A percentile compares a stretch with the other conserved stretches of the same genome.
Evolutionary conservation across 164 flowering plant genomes (phyloP).

Genomic region (Annona squamosa): DNA sequence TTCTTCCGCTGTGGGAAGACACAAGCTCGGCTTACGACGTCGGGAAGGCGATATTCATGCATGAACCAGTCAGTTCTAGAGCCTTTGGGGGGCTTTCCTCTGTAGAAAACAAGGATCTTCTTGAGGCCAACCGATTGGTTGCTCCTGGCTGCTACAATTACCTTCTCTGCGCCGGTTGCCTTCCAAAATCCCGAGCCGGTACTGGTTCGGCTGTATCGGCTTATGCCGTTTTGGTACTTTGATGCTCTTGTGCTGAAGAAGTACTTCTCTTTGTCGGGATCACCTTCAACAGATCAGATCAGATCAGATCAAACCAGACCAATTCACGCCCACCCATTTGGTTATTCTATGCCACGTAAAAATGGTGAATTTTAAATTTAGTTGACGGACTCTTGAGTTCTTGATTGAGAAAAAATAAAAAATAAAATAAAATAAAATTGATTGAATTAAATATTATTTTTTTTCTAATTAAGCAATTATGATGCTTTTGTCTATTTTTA

Average conservation of each 20-base stretch:
- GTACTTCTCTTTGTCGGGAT: slow-evolving; percentile 46
- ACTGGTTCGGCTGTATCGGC: slow-evolving; percentile 31
- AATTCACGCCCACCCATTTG: neutral
- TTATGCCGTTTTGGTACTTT: slow-evolving; percentile 33
- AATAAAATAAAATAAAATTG: too few relatives aligned
- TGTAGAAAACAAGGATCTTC: slow-evolving; percentile 58
- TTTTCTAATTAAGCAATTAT: neutral
- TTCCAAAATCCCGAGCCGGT: slow-evolving; percentile 65
- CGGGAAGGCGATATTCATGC: slow-evolving; percentile 63
- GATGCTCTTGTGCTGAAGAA: slow-evolving; percentile 57
- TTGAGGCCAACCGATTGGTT: slow-evolving; percentile 42
- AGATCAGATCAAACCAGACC: neutral
- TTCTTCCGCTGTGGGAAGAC: slow-evolving; percentile 9
- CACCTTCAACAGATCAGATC: slow-evolving; percentile 26
- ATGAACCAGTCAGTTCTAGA: slow-evolving; percentile 64
- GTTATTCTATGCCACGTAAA: too few relatives aligned
- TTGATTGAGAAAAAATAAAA: too few relatives aligned
- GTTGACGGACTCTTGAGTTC: too few relatives aligned
- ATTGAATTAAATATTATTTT: too few relatives aligned
- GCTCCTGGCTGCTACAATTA: slow-evolving; percentile 28
- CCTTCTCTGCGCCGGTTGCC: slow-evolving; percentile 45
- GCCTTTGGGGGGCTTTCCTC: slow-evolving; percentile 47
- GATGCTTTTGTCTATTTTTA: too few relatives aligned
- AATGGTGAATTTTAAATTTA: too few relatives aligned
- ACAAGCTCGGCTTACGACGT: slow-evolving; percentile 2